Conservation (phyloP, 2,329 filamentous ascomycete species). For the Xylariaceae sp. region DNA sequence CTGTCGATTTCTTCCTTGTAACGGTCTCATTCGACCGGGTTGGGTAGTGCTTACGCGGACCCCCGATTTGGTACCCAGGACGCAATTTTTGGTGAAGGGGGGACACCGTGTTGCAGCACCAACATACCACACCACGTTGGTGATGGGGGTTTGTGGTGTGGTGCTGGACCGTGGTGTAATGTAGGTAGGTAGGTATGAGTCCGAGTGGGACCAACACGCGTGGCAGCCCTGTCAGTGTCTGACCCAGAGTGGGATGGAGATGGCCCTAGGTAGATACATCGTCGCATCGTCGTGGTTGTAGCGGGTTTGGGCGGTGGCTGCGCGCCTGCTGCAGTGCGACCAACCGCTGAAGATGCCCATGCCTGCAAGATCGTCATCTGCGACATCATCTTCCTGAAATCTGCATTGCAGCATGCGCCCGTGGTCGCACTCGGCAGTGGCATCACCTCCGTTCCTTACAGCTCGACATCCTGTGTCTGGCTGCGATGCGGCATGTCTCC, state of each 20-base stretch:
- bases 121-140: neutral
- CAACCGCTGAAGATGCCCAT: conserved; percentile 1
- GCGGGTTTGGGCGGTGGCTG: conserved; percentile 9
- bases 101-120: no score
- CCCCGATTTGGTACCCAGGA: conserved; percentile 8
- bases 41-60: conserved; percentile 11
- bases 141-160: conserved; percentile 6
- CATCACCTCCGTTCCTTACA: no score
- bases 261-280: neutral
- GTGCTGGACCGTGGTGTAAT: no score
- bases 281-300: no score
- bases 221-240: conserved; percentile 20
- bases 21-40: conserved; percentile 13
- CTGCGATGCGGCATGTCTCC: no score
- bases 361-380: conserved; percentile 7
- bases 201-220: conserved; percentile 5
- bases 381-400: no score
- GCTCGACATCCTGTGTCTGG: no score
- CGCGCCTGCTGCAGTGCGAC: conserved; percentile 17
- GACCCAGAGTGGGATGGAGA: no score
- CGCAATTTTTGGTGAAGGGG: no score
- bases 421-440: no score
- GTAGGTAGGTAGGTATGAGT: conserved; percentile 5
- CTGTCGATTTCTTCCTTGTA: neutral
- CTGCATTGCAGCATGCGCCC: no score